Conservation (phyloP, 495 filamentous ascomycete species). For the Penicillium lagena region DNA sequence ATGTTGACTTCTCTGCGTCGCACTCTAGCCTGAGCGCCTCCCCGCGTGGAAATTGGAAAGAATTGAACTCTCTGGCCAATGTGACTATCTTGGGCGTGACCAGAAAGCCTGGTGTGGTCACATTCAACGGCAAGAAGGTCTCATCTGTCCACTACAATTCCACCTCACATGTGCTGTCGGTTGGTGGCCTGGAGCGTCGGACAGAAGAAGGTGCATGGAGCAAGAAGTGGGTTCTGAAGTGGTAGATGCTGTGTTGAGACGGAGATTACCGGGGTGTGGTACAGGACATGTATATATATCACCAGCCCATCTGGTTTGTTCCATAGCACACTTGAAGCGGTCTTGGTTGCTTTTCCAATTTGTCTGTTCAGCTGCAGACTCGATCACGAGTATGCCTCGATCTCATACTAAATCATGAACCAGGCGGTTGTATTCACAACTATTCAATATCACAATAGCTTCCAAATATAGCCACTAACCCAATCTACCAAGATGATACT, state of each 20-base stretch:
- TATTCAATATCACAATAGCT: not conserved
- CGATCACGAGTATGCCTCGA: not conserved
- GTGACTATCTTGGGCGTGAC: conserved; percentile 62
- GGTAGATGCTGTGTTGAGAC: conserved; percentile 27
- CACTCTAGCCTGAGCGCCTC: conserved; percentile 38
- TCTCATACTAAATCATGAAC: no score
- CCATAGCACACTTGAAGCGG: no score
- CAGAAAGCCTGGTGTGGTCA: conserved; percentile 34
- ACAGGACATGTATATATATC: not conserved
- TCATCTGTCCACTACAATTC: conserved; percentile 43
- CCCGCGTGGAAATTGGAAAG: conserved; percentile 48
- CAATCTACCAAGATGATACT: conserved; percentile 49
- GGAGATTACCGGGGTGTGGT: conserved; percentile 17
- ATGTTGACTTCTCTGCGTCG: conserved; percentile 50
- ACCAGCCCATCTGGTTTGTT: no score
- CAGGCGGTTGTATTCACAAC: not conserved
- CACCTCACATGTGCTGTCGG: conserved; percentile 37
- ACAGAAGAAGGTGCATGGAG: conserved; percentile 51
- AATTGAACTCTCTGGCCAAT: conserved; percentile 56
- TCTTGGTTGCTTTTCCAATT: not conserved
- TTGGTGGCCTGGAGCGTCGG: conserved; percentile 43
- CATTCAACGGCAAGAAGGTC: conserved; percentile 43
- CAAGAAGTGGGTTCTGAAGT: conserved; percentile 51
- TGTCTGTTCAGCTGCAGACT: not conserved
- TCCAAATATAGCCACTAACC: not conserved